These are phyloP conservation scores for Porpolomopsis calyptriformis DNA, from an alignment of 768 basidiomycete genomes.

Conservation along the genomic window DNA sequence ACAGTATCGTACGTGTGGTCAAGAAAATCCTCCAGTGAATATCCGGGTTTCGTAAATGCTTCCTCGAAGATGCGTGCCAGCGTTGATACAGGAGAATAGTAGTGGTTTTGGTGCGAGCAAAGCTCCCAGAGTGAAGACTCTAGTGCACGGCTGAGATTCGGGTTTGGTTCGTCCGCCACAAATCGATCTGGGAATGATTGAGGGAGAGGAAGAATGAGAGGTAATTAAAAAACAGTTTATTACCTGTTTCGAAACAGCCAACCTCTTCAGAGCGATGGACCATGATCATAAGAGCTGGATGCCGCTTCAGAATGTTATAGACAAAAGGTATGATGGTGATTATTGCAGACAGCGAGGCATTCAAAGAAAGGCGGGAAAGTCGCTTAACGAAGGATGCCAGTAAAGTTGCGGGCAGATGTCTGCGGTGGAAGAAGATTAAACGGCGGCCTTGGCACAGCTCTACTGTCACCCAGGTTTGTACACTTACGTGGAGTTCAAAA, in stretches of 20 bases:
- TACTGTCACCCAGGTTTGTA: constrained; percentile 1
- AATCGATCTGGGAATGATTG: constrained; percentile 46
- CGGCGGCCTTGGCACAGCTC: constrained; percentile 1
- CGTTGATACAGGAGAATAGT: constrained; percentile 80
- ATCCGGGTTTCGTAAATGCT: constrained; percentile 88
- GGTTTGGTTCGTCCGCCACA: constrained; percentile 53
- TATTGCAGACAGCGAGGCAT: constrained; percentile 82
- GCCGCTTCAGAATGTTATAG: constrained; percentile 87
- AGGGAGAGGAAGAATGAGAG: background rate
- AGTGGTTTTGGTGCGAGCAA: constrained; percentile 66
- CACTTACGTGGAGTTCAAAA: constrained; percentile 82
- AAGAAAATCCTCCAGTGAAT: constrained; percentile 89
- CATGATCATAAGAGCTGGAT: constrained; percentile 88
- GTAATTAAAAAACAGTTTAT: background rate
- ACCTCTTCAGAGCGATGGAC: constrained; percentile 57
- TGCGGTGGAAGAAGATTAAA: constrained; percentile 7
- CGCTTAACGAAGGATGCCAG: constrained; percentile 93
- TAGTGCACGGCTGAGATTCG: constrained; percentile 67
- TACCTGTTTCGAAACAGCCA: constrained; percentile 26
- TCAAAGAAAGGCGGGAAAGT: constrained; percentile 71
- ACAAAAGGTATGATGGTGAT: constrained; percentile 87
- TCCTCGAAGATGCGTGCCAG: constrained; percentile 78
- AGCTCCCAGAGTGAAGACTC: constrained; percentile 93
- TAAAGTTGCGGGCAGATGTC: constrained; percentile 83
- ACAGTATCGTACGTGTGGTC: constrained; percentile 89